Base-by-base conservation (phyloP, 495 filamentous ascomycete species). In the Trichoderma parareesei region DNA sequence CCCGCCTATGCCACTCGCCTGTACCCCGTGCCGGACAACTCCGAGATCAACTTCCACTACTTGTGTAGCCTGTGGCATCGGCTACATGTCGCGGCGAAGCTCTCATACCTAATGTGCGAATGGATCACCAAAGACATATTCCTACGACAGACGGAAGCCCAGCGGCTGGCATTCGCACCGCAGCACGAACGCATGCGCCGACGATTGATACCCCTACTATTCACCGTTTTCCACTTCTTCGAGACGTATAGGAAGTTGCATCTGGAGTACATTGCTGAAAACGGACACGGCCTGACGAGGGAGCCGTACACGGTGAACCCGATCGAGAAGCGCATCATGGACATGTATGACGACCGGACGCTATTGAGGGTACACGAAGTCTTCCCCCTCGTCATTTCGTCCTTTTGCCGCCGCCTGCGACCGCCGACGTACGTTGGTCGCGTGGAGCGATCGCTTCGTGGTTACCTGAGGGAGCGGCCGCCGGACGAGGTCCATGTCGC, bases 171-270 rank as follows among this genome's bases (percentile, higher is more conserved):
- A 57, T 85, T 84, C 63, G 80, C 78, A 48, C 77, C 81, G 3
- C 82, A 85, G 66, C 74, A 77, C 65, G 76, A 79, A 66, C 77
- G 82, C 11, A 85, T 85, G 82, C 78, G 82, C 43, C 78, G 81
- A 40, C 79, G 82, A 55, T 70, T 85, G 41, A 79, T 84, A 48
- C 82, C 82, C 3, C 65, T 82, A 33, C 71, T 85, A 14, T 84
- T 85, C 61, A 82, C 82, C 16, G 69, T 84, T 44, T 84, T 84
- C 66, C 82, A 85, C 69, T 85, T 85, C 69, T 85, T 85, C 68
- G 82, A 85, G 67, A 81, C 76, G 4, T 84, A 82, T 67, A 81
- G 82, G 62, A 74, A 77, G 49, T 74, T 82, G n/a, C 82, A 85
- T 68, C 70, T 82, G 20, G 69, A 80, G 62, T 82, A 82, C 65